phyloP scores from a whole-genome alignment of 129 eudicot genomes.

The Lonicera japonica region DNA sequence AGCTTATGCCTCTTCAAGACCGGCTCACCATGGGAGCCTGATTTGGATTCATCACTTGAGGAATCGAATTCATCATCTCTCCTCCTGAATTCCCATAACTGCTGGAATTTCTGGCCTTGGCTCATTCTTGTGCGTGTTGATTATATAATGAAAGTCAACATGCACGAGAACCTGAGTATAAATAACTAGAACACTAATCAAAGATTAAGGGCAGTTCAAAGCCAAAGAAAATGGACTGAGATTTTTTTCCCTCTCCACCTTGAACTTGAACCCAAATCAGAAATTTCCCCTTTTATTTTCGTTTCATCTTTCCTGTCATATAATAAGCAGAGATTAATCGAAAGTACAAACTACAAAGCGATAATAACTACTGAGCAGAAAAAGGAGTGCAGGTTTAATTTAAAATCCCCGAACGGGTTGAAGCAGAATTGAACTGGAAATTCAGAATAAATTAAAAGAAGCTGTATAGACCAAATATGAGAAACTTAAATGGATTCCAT shows the following conservation, averaged over 20 bases:
- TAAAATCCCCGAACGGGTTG: too few relatives aligned
- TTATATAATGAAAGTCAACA: too few relatives aligned
- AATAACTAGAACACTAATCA: not conserved
- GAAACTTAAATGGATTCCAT: not conserved
- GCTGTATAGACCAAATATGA: not conserved
- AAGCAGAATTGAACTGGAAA: too few relatives aligned
- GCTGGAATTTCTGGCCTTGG: slow-evolving; percentile 48
- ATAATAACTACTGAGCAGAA: too few relatives aligned
- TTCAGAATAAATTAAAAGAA: not conserved
- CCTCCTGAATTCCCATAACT: slow-evolving; percentile 71
- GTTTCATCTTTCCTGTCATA: slow-evolving; percentile 3
- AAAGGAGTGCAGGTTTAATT: too few relatives aligned
- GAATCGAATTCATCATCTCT: slow-evolving; percentile 42
- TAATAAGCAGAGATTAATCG: not conserved
- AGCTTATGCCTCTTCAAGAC: slow-evolving; percentile 31
- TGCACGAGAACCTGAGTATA: too few relatives aligned
- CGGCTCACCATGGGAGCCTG: slow-evolving; percentile 25
- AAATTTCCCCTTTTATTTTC: not conserved
- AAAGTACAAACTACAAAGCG: not conserved
- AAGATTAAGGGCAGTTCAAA: not conserved
- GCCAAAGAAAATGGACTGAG: not conserved
- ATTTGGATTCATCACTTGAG: slow-evolving; percentile 62
- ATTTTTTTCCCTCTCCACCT: not conserved
- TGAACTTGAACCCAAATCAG: not conserved
- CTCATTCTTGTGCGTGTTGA: slow-evolving; percentile 30